Base-by-base conservation (phyloP, 2,329 filamentous ascomycete genomes). In the Arthrinium phaeospermum region DNA sequence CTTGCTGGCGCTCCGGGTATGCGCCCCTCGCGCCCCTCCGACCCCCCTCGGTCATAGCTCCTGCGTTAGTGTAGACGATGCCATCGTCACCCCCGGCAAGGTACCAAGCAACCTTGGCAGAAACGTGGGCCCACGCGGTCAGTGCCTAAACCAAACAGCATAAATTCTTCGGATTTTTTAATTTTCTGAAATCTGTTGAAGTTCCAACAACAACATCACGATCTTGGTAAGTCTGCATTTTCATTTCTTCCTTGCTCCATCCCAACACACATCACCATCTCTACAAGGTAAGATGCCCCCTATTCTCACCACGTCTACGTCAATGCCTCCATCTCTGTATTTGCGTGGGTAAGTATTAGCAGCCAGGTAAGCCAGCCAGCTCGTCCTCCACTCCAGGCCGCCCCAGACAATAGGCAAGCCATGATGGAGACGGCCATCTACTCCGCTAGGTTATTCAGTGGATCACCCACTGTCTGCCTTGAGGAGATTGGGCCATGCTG, bases 321-420 rank as follows among this genome's bases (percentile, higher is more conserved):
- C 57, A 37, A 8, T 19, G 7, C 57, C 27, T 41, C 34, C 24
- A 41, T 22, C 16, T 37, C 16, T 61, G 30, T 30, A 8, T 37
- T 22, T 61, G 53, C 53, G 34, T 61, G 30, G 34, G 57, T 64
- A 64, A 19, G 57, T 64, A 64, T 64, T 64, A 41, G 53, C 53
- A 34, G 13, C 53, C 30, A n/a, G 34, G 34, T 41, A 64, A 64
- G 34, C 8, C 19, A 41, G 3, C 19, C 10, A 41, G 3, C 19
- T 4, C 34, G 10, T 37, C 57, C 57, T 37, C 19, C 30, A 61
- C 53, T 13, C 30, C 30, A 61, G 16, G 34, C 34, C 34, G 34
- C 57, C 57, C 57, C 34, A 64, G 57, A 41, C 37, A 41, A 10
- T 41, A 24, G 57, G 34, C n/a, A 64, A 64, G 57, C 34, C 41